These are phyloP conservation scores for Xerocomus potaroensis DNA, from an alignment of 768 basidiomycete species.

Conservation along the genomic window DNA sequence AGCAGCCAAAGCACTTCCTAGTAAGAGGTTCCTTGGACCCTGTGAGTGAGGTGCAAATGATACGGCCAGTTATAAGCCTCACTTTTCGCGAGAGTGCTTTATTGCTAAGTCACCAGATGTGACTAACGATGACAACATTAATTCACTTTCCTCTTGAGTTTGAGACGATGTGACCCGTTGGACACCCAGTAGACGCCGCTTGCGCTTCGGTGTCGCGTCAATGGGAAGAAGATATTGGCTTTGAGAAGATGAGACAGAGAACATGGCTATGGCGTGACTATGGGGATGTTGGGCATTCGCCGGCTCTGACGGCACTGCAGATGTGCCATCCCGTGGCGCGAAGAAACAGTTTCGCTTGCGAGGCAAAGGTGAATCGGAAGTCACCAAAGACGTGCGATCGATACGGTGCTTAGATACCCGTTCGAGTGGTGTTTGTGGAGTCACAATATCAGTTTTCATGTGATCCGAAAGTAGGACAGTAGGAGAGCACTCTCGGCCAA, in stretches of 20 bases:
- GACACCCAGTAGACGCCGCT: slow-evolving; percentile 24
- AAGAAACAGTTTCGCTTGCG: background rate
- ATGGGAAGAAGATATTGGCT: slow-evolving; percentile 31
- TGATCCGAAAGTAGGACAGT: background rate
- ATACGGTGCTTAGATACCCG: background rate
- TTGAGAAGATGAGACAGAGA: slow-evolving; percentile 28
- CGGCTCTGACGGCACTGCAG: background rate
- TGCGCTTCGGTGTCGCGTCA: slow-evolving; percentile 34
- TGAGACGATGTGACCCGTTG: slow-evolving; percentile 31
- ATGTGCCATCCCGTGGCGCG: background rate
- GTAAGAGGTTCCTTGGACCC: background rate
- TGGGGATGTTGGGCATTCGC: slow-evolving; percentile 1
- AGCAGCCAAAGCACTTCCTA: background rate
- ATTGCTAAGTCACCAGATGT: background rate
- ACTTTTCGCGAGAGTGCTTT: slow-evolving; percentile 11
- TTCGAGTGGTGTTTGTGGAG: slow-evolving; percentile 15
- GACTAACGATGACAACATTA: slow-evolving; percentile 7
- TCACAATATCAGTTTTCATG: slow-evolving; percentile 7
- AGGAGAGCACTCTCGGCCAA: background rate
- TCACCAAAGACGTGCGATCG: slow-evolving; percentile 2
- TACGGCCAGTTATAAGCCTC: background rate
- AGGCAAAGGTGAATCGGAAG: background rate
- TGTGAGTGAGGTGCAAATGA: slow-evolving; percentile 8
- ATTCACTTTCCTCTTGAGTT: slow-evolving; percentile 29
- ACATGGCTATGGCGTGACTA: slow-evolving; percentile 2